phyloP scores from a whole-genome alignment of 345 rosid species.

The Bruguiera gymnorhiza region DNA sequence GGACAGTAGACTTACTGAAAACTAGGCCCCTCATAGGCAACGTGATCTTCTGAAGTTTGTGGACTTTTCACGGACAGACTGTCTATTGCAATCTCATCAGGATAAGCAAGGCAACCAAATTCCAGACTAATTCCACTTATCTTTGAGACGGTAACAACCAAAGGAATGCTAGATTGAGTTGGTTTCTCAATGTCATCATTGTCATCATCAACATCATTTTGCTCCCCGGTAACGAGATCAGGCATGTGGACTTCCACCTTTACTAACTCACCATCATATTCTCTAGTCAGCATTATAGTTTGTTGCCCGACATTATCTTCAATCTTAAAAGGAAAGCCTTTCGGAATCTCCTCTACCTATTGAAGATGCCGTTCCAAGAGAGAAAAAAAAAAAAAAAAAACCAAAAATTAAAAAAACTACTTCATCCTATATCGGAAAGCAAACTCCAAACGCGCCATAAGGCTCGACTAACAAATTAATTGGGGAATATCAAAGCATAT shows the following conservation, averaged over 20 bases:
- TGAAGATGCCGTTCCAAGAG: not conserved
- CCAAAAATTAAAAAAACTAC: too few species aligned
- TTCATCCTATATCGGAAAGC: too few species aligned
- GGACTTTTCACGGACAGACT: constrained; percentile 53
- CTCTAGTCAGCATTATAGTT: constrained; percentile 53
- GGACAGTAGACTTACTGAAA: constrained; percentile 54
- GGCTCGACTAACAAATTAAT: too few species aligned
- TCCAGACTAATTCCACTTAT: constrained; percentile 53
- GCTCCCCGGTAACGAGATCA: constrained; percentile 71
- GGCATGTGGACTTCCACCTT: constrained; percentile 82
- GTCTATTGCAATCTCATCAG: constrained; percentile 61
- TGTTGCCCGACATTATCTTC: constrained; percentile 70
- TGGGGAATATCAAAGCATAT: too few species aligned
- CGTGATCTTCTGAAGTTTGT: constrained; percentile 46
- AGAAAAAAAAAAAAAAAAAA: too few species aligned
- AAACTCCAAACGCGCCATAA: too few species aligned
- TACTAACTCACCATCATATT: constrained; percentile 63
- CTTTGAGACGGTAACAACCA: constrained; percentile 63
- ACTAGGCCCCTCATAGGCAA: constrained; percentile 78
- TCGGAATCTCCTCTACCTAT: constrained; percentile 60
- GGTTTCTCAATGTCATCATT: constrained; percentile 44
- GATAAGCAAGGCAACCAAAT: constrained; percentile 61
- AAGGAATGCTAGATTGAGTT: constrained; percentile 51
- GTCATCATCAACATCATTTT: constrained; percentile 31
- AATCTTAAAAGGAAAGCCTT: constrained; percentile 70